Base-by-base conservation (phyloP, 2,329 filamentous ascomycete species). In the Alternaria burnsii region DNA sequence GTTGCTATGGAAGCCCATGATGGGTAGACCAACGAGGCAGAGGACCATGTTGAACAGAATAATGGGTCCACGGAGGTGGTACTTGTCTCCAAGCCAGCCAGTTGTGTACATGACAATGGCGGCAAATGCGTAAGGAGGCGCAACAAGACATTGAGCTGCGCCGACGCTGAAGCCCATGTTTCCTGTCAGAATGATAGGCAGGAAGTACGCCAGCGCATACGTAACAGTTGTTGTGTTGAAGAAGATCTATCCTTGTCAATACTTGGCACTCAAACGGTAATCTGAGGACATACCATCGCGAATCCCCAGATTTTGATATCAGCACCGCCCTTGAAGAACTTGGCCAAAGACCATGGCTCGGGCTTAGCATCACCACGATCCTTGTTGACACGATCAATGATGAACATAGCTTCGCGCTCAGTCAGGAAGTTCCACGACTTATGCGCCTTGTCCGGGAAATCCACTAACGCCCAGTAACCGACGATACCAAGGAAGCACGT, bases 141-240 rank as follows among this genome's bases (percentile, higher is more conserved):
- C 90, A 4, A 89, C 84, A 5, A 94, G 86, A 72, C 90, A 92
- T 77, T 93, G 90, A 0, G 90, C 82, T 50, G 82, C 81, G 8
- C 83, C 88, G 5, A 89, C 82, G 47, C 78, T 82, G 81, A 92
- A 94, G 14, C 86, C 85, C 82, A 94, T 86, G 18, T 84, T 84
- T 24, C 79, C 66, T 9, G 73, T 72, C 6, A 96, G 86, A 68
- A 95, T 91, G 70, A 94, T 87, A 7, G 92, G 91, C 4, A 94
- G 79, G 73, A 94, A 94, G 77, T 91, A 94, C 2, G 91, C 89
- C 9, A 95, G 85, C 0, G 91, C 88, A 74, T 95, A 95, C 1
- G 85, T 85, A 52, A 91, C 86, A 11, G 90, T 91, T 0, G 91
- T 93, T 2, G 87, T 86, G 76, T 87, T 87, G 80, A 82, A 83